Evolutionary conservation across 2,329 filamentous ascomycete species (phyloP).

Genomic region (Exophiala sideris): DNA sequence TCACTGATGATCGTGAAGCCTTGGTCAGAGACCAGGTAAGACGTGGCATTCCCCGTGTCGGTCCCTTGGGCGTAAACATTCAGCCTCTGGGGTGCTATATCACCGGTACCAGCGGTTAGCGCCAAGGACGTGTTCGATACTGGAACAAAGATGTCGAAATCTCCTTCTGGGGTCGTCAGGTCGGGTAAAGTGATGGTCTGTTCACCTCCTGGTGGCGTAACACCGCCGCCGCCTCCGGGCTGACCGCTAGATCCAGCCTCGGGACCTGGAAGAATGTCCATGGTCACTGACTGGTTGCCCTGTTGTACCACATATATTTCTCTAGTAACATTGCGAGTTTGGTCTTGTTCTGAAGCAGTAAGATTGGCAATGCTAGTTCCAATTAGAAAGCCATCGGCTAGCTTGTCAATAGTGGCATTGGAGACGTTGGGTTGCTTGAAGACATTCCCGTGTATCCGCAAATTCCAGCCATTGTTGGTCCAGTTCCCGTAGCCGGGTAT

Average conservation of each 20-base stretch:
- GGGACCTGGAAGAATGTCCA: conserved; percentile 59
- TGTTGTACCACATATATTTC: conserved; percentile 76
- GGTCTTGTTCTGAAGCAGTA: conserved; percentile 56
- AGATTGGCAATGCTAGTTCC: conserved; percentile 61
- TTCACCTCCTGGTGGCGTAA: conserved; percentile 55
- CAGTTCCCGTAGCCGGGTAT: conserved; percentile 72
- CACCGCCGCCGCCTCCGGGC: conserved; percentile 48
- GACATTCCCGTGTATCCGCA: conserved; percentile 75
- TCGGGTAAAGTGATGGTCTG: conserved; percentile 64
- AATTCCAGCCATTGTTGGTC: conserved; percentile 73
- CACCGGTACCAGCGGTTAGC: conserved; percentile 62
- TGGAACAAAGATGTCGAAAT: conserved; percentile 69
- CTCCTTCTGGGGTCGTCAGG: conserved; percentile 63
- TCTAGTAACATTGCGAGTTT: conserved; percentile 70
- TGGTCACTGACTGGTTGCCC: conserved; percentile 58
- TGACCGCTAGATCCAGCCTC: conserved; percentile 53
- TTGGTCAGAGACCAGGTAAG: conserved; percentile 67
- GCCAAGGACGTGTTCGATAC: conserved; percentile 58
- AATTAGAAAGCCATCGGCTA: conserved; percentile 69
- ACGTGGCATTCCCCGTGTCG: conserved; percentile 67
- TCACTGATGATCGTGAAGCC: conserved; percentile 73
- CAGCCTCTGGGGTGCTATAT: conserved; percentile 62
- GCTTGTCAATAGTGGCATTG: conserved; percentile 60
- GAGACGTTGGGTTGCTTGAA: conserved; percentile 72
- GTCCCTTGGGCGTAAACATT: conserved; percentile 66